Base-by-base conservation (phyloP, 768 basidiomycete species). In the Xerocomellus chrysenteron region DNA sequence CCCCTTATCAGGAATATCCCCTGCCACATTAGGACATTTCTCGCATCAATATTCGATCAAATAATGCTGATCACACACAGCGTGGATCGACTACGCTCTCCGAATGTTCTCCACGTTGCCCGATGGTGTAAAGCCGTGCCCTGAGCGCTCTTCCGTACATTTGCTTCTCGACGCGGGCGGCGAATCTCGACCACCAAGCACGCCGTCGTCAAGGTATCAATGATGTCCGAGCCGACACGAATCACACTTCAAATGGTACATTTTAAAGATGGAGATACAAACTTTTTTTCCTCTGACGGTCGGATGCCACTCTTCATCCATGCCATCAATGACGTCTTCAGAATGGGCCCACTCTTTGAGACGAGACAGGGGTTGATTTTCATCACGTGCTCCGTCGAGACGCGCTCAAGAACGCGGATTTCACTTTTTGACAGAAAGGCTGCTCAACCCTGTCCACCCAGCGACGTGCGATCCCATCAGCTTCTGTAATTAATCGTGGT, bases 381-480 rank as follows among this genome's bases (percentile, higher is more conserved):
- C 40, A 21, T 61, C 59, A 60, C 59, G 52, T 60, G 59, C 14
- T 4, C 44, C 10, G 1, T 19, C 39, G 11, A 21, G 30, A 50
- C 55, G 17, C 48, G 57, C n/a, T 32, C 28, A 30, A 30, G 10
- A 5, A 33, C 24, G 47, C 14, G 3, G 51, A n/a, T 2, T 26
- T 47, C 2, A n/a, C 47, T 35, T 24, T 9, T 50, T 53, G 39
- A 10, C 28, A 12, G 32, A 12, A 26, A 17, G 16, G 37, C 24
- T n/a, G 21, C 13, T 33, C 50, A 41, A 12, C 35, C 52, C 40
- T 12, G 24, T 35, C 50, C 50, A 55, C 39, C 55, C 47, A 8
- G 62, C 50, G 30, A 68, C 36, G 36, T 67, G 55, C 13, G 58
- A 45, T 19, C 62, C 59, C 59, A 68, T 52, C 11, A 68, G 57